Conservation (phyloP, 208 protist genomes). For the Acanthamoeba healyi region DNA sequence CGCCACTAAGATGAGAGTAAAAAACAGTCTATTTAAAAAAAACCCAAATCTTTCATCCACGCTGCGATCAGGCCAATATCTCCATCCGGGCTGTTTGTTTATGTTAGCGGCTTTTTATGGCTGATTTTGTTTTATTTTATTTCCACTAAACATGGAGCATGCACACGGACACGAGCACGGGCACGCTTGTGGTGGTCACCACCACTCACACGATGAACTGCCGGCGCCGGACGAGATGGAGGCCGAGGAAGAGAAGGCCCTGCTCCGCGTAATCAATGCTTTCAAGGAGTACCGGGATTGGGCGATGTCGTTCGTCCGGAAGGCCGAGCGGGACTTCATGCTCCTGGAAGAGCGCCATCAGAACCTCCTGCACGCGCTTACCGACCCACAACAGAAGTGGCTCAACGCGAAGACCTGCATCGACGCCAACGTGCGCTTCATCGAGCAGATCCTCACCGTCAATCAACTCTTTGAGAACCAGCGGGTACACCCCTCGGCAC, state of each 20-base stretch:
- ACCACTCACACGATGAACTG: no score
- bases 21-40: background rate
- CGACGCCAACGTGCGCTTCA: background rate
- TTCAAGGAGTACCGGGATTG: background rate
- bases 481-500: background rate
- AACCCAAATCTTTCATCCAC: no score
- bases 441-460: background rate
- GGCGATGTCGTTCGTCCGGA: background rate
- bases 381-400: background rate
- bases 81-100: no score
- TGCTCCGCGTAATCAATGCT: background rate
- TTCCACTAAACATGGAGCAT: no score
- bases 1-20: background rate
- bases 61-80: no score
- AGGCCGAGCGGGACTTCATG: background rate
- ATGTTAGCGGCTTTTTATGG: no score
- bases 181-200: no score
- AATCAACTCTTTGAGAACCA: constrained; percentile 30
- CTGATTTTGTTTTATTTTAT: no score
- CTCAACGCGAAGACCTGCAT: background rate
- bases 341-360: background rate
- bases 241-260: background rate
- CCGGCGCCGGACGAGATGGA: background rate
- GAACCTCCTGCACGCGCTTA: background rate
- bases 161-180: no score